Conservation (phyloP, 768 basidiomycete genomes). For the Suillus plorans region DNA sequence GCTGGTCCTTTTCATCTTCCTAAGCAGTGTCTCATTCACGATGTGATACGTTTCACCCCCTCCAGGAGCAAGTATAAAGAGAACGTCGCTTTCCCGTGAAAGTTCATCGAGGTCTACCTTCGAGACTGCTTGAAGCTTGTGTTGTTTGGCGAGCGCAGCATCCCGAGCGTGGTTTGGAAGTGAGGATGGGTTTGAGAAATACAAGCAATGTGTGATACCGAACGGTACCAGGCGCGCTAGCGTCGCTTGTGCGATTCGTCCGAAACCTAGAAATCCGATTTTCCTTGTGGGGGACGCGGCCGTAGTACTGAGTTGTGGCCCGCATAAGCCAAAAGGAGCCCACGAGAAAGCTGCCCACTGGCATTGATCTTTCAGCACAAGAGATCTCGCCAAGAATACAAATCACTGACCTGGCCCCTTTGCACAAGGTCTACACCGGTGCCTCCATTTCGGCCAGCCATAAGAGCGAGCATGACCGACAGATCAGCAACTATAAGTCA, state of each 20-base stretch:
- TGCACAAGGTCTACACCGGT: constrained; percentile 64
- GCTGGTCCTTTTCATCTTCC: constrained; percentile 80
- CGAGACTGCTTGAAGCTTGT: constrained; percentile 39
- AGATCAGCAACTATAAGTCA: constrained; percentile 78
- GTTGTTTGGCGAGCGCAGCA: constrained; percentile 35
- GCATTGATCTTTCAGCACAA: neutral
- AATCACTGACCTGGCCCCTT: constrained; percentile 56
- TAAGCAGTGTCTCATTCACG: constrained; percentile 69
- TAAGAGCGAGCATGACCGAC: constrained; percentile 86
- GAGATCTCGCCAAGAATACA: neutral
- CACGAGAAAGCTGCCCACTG: constrained; percentile 83
- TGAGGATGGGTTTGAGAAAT: constrained; percentile 58
- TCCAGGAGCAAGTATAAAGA: constrained; percentile 84
- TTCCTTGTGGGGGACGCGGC: constrained; percentile 54
- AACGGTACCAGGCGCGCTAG: constrained; percentile 80
- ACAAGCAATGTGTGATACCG: constrained; percentile 73
- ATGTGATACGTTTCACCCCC: constrained; percentile 70
- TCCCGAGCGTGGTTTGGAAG: constrained; percentile 40
- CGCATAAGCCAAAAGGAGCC: constrained; percentile 84
- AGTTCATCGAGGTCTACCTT: constrained; percentile 66
- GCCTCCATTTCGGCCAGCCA: constrained; percentile 85
- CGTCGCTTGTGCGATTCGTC: constrained; percentile 87
- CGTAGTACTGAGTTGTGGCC: constrained; percentile 71
- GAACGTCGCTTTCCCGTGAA: constrained; percentile 75
- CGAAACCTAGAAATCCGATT: constrained; percentile 92